Percentiles rank a stretch among this genome's conserved stretches.
Evolutionary conservation across 148 eudicot species (phyloP).

Genomic region (Chenopodium quinoa): DNA sequence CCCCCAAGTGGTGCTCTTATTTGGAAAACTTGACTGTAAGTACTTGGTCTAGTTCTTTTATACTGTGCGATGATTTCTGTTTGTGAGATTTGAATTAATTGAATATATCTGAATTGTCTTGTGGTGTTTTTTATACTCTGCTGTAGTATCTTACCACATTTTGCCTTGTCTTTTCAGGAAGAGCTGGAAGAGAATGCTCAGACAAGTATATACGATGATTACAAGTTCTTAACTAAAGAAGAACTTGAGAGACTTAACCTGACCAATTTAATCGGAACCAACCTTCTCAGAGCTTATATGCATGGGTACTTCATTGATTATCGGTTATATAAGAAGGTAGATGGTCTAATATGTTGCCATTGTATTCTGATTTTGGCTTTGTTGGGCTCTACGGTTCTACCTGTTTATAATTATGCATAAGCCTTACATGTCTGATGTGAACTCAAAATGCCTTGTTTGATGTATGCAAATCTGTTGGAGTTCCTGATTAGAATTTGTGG

Average conservation of each 20-base stretch:
- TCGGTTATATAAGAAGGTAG: slow-evolving; percentile 70
- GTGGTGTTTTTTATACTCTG: background rate
- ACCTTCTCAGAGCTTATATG: slow-evolving; percentile 83
- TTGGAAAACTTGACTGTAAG: slow-evolving; percentile 76
- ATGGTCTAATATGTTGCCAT: background rate
- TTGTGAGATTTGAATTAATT: background rate
- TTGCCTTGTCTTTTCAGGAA: slow-evolving; percentile 52
- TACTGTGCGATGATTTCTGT: background rate
- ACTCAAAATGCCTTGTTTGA: background rate
- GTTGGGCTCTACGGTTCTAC: background rate
- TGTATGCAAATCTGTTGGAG: background rate
- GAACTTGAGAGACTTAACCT: slow-evolving; percentile 71
- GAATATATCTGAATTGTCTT: background rate
- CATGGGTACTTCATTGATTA: slow-evolving; percentile 84
- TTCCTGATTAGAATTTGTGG: background rate
- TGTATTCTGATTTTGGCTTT: slow-evolving; percentile 2
- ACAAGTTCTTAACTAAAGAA: slow-evolving; percentile 79
- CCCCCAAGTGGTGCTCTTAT: slow-evolving; percentile 95
- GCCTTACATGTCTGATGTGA: background rate
- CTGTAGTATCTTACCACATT: slow-evolving; percentile 9
- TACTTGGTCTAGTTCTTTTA: background rate
- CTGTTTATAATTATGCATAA: background rate
- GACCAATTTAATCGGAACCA: slow-evolving; percentile 76
- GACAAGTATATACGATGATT: slow-evolving; percentile 89
- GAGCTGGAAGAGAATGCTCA: slow-evolving; percentile 85